Conservation (phyloP, 2,329 filamentous ascomycete genomes). For the Dothidotthia symphoricarpi region DNA sequence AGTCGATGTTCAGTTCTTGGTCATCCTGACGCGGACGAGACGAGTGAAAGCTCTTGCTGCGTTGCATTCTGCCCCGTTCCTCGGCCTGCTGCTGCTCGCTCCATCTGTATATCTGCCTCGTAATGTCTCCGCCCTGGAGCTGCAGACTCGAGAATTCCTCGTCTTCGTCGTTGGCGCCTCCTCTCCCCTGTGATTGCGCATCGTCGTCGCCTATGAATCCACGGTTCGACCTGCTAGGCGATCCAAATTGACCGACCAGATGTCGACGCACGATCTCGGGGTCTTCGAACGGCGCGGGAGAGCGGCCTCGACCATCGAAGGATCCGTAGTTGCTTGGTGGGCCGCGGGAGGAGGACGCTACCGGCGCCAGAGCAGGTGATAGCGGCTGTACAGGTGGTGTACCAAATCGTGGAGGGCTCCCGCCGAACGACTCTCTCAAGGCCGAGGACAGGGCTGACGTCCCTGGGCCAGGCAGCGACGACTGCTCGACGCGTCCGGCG, state of each 20-base stretch:
- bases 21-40: constrained; percentile 75
- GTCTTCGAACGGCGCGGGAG: constrained; percentile 72
- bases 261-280: constrained; percentile 89
- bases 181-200: constrained; percentile 46
- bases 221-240: constrained; percentile 36
- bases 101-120: constrained; percentile 94
- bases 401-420: constrained; percentile 67
- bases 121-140: constrained; percentile 92
- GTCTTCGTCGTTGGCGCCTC: constrained; percentile 34
- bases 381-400: constrained; percentile 54
- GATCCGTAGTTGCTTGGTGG: constrained; percentile 79
- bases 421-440: constrained; percentile 71
- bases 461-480: constrained; percentile 70
- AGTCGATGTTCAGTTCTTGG: constrained; percentile 79
- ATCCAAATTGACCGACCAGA: constrained; percentile 59
- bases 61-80: constrained; percentile 60
- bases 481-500: constrained; percentile 57
- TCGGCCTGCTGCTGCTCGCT: constrained; percentile 80
- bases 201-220: constrained; percentile 28
- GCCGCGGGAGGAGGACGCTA: constrained; percentile 50
- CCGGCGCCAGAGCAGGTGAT: constrained; percentile 51
- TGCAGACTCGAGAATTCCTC: constrained; percentile 92
- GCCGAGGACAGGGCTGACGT: constrained; percentile 86
- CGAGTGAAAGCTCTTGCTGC: constrained; percentile 85
- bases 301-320: constrained; percentile 65